Percentiles rank a stretch among this genome's conserved stretches.
These are phyloP conservation scores for Canariomyces notabilis DNA, from an alignment of 2,329 filamentous ascomycete species.

Conservation along the genomic window DNA sequence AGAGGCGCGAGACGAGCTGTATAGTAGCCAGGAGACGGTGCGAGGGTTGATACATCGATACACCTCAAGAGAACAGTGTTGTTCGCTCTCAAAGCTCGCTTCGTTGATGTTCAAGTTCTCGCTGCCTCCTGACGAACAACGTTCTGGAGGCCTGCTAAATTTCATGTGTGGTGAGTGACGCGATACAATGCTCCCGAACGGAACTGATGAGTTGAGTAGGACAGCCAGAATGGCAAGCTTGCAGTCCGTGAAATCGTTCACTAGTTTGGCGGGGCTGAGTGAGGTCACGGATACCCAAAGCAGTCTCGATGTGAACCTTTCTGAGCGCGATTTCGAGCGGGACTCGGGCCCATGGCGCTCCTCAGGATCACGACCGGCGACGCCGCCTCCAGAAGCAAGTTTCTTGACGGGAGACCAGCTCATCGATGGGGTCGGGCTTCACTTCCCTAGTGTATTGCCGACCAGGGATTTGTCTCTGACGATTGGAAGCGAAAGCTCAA, in stretches of 20 bases:
- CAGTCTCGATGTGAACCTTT: constrained; percentile 10
- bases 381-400: constrained; percentile 14
- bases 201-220: neutral
- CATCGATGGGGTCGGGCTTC: constrained; percentile 15
- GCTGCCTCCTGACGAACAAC: too few species aligned
- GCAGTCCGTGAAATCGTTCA: neutral
- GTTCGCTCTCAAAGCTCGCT: too few species aligned
- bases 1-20: too few species aligned
- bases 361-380: constrained; percentile 2
- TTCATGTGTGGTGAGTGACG: too few species aligned
- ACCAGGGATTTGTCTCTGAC: constrained; percentile 13
- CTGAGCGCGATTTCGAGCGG: neutral
- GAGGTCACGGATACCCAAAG: neutral
- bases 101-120: too few species aligned
- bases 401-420: constrained; percentile 3
- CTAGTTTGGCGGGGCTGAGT: constrained; percentile 1
- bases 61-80: too few species aligned
- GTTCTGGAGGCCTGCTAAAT: too few species aligned
- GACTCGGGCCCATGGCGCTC: neutral
- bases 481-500: constrained; percentile 9
- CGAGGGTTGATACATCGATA: too few species aligned
- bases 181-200: too few species aligned
- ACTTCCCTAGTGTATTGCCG: constrained; percentile 8
- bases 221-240: neutral
- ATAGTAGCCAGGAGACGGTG: too few species aligned